These are phyloP conservation scores for Macrophomina pseudophaseolina DNA, from an alignment of 2,329 filamentous ascomycete genomes.

Conservation along the genomic window DNA sequence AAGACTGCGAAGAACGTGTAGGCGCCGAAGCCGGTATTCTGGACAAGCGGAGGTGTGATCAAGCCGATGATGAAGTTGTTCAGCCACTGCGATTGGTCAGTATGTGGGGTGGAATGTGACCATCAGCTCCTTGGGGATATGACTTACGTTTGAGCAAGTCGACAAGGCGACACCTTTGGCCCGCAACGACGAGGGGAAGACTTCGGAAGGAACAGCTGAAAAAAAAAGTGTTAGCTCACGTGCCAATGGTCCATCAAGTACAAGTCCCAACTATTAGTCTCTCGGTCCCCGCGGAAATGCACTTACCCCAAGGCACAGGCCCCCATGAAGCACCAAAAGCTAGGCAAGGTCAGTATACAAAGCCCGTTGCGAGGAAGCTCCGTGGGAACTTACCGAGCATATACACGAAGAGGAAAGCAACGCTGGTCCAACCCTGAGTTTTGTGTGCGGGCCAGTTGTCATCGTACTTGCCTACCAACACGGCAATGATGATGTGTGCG, in stretches of 20 bases:
- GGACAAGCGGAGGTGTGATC: constrained; percentile 67
- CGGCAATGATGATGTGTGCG: constrained; percentile 57
- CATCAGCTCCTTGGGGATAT: constrained; percentile 47
- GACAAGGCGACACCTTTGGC: constrained; percentile 71
- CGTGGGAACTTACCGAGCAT: constrained; percentile 50
- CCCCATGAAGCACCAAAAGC: constrained; percentile 66
- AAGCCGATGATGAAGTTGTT: constrained; percentile 70
- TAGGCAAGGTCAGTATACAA: constrained; percentile 2
- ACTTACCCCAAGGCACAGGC: constrained; percentile 49
- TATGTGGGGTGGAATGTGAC: constrained; percentile 19
- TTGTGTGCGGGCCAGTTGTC: constrained; percentile 58
- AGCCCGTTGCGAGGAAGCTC: not conserved
- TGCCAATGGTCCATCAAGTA: too few species aligned
- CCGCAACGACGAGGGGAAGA: constrained; percentile 66
- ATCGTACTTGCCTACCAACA: constrained; percentile 60
- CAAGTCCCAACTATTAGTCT: too few species aligned
- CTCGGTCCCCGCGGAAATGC: not conserved
- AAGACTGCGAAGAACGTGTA: constrained; percentile 47
- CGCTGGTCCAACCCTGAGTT: constrained; percentile 60
- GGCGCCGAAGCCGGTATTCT: constrained; percentile 58
- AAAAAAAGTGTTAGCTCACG: too few species aligned
- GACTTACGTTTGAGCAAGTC: constrained; percentile 58
- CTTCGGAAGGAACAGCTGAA: constrained; percentile 57
- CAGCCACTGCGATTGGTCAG: constrained; percentile 51
- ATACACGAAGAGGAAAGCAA: constrained; percentile 66